Percentiles rank a stretch among this genome's conserved stretches.
phyloP scores from a whole-genome alignment of 2,329 filamentous ascomycete genomes.

The Fusarium sp. region DNA sequence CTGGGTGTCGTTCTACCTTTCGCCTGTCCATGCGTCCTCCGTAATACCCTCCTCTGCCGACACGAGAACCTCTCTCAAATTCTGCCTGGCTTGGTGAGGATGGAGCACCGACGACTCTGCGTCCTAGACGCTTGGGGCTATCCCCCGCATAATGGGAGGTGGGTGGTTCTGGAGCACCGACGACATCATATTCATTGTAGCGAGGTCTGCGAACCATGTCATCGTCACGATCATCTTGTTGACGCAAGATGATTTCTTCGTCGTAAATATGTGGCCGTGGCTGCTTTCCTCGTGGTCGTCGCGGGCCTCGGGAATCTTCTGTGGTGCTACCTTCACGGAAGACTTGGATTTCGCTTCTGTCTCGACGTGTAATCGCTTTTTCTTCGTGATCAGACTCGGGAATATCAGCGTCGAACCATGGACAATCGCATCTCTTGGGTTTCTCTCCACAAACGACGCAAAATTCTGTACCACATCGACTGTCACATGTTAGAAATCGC shows the following conservation, averaged over 20 bases:
- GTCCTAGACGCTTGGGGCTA: constrained; percentile 59
- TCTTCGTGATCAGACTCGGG: constrained; percentile 66
- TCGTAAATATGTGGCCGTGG: constrained; percentile 55
- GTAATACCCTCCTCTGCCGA: constrained; percentile 57
- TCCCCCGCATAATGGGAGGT: constrained; percentile 72
- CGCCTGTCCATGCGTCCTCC: constrained; percentile 62
- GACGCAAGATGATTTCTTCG: constrained; percentile 60
- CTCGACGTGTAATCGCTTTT: constrained; percentile 62
- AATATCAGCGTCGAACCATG: constrained; percentile 77
- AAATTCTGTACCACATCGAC: constrained; percentile 84
- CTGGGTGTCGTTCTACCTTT: constrained; percentile 63
- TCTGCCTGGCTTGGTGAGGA: constrained; percentile 42
- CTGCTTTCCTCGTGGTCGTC: constrained; percentile 41
- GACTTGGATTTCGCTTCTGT: constrained; percentile 33
- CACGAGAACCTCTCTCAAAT: constrained; percentile 41
- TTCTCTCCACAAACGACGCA: constrained; percentile 86
- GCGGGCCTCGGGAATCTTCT: constrained; percentile 45
- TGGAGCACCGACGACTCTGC: constrained; percentile 42
- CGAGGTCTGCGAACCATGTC: constrained; percentile 47
- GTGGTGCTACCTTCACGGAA: constrained; percentile 47
- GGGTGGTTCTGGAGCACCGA: constrained; percentile 52
- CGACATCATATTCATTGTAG: constrained; percentile 53
- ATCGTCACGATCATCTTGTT: constrained; percentile 61
- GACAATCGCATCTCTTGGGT: constrained; percentile 87
- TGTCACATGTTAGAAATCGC: constrained; percentile 47